phyloP scores from a whole-genome alignment of 1,139 yeast genomes.

The Maudiozyma humilis region DNA sequence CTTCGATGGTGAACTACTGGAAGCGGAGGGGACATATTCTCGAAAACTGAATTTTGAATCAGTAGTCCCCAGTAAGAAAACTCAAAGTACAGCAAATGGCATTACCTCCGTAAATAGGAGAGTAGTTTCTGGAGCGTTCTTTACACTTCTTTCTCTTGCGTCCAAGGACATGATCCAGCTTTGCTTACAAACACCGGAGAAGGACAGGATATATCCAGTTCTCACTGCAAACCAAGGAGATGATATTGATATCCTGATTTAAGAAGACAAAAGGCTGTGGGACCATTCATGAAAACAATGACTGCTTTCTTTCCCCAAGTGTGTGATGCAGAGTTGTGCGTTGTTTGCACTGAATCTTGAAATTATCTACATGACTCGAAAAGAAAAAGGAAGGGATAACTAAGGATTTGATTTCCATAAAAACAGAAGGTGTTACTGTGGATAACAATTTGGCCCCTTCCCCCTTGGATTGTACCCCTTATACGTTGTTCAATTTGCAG shows the following conservation, averaged over 20 bases:
- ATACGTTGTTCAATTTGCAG: too few species aligned
- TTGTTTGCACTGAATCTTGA: background rate
- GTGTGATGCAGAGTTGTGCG: too few species aligned
- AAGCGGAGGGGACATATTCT: constrained; percentile 15
- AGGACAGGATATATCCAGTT: too few species aligned
- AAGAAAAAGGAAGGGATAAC: too few species aligned
- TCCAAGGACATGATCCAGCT: constrained; percentile 18
- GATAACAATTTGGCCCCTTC: too few species aligned
- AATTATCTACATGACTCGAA: background rate
- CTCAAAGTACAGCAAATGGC: constrained; percentile 7
- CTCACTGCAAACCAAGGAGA: background rate
- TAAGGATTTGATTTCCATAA: too few species aligned
- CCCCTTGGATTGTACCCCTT: too few species aligned
- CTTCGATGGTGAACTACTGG: constrained; percentile 17
- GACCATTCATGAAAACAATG: background rate
- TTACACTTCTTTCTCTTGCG: constrained; percentile 26
- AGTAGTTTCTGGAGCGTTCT: constrained; percentile 29
- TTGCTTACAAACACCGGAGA: background rate
- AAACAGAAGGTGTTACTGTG: too few species aligned
- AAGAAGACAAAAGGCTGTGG: background rate
- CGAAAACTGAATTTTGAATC: constrained; percentile 23
- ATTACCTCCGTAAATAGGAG: constrained; percentile 15
- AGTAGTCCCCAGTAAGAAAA: constrained; percentile 23
- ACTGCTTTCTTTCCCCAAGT: too few species aligned
- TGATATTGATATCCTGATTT: constrained; percentile 1